Conservation (phyloP, 2,329 filamentous ascomycete species). For the Aspergillus tubingensis region DNA sequence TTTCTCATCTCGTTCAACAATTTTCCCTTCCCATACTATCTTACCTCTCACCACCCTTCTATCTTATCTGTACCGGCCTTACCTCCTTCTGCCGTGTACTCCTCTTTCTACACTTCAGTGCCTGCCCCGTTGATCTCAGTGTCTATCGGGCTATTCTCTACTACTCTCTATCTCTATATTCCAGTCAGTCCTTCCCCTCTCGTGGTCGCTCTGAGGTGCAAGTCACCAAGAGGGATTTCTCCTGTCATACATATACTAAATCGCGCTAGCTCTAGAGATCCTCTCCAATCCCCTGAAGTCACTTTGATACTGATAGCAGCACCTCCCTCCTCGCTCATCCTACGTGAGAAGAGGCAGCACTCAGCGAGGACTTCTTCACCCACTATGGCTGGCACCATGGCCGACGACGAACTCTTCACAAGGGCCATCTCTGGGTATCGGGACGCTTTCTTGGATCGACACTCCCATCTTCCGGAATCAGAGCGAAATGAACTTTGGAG, state of each 20-base stretch:
- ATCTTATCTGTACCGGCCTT: background rate
- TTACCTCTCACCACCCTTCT: background rate
- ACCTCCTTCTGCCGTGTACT: background rate
- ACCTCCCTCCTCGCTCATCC: constrained; percentile 14
- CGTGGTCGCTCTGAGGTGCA: background rate
- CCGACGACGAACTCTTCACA: constrained; percentile 44
- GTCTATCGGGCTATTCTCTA: background rate
- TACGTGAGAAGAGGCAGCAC: constrained; percentile 16
- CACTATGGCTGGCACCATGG: constrained; percentile 39
- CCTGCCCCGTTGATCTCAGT: background rate
- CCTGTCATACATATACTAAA: constrained; percentile 7
- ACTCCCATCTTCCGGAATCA: constrained; percentile 44
- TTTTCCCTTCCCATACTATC: background rate
- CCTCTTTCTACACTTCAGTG: background rate
- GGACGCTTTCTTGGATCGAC: constrained; percentile 44
- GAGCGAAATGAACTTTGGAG: constrained; percentile 46
- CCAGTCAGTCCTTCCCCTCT: constrained; percentile 3
- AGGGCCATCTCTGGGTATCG: constrained; percentile 45
- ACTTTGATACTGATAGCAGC: constrained; percentile 37
- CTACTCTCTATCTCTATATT: background rate
- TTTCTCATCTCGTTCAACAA: background rate
- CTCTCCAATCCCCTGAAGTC: constrained; percentile 6
- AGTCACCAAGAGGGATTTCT: background rate
- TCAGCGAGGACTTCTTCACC: constrained; percentile 21
- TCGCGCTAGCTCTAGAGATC: constrained; percentile 8